Conservation (phyloP, 2,329 filamentous ascomycete genomes). For the Pseudogymnoascus sp. region DNA sequence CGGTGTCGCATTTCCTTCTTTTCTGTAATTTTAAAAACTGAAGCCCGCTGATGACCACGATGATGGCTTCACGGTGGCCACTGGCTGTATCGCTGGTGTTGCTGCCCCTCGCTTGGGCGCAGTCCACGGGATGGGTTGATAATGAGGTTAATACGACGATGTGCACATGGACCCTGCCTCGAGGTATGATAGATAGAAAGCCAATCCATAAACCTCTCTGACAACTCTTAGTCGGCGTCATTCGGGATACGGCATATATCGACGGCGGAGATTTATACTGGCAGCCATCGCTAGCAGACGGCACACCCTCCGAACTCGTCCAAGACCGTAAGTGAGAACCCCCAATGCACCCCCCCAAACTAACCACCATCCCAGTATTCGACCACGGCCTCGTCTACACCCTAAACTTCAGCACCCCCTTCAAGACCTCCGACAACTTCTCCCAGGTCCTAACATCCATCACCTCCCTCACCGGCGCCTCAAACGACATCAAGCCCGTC, state of each 20-base stretch:
- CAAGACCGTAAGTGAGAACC: constrained; percentile 35
- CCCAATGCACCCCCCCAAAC: background rate
- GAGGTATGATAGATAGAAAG: constrained; percentile 26
- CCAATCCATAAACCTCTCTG: constrained; percentile 13
- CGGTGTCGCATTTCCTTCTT: background rate
- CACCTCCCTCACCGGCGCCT: constrained; percentile 33
- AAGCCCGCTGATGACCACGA: background rate
- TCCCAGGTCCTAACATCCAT: constrained; percentile 41
- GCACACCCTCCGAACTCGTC: constrained; percentile 23
- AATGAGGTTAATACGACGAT: constrained; percentile 49
- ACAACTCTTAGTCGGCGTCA: constrained; percentile 39
- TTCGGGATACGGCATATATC: constrained; percentile 55
- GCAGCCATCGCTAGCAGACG: constrained; percentile 41
- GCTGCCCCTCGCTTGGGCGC: constrained; percentile 24
- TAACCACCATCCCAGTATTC: constrained; percentile 38
- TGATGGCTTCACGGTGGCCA: background rate
- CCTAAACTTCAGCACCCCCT: constrained; percentile 49
- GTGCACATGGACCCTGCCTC: constrained; percentile 44
- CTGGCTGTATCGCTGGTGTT: background rate
- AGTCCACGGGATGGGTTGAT: constrained; percentile 40
- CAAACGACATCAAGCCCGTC: constrained; percentile 45
- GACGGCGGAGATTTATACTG: constrained; percentile 53
- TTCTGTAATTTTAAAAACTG: background rate
- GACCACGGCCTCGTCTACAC: constrained; percentile 43
- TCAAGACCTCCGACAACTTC: constrained; percentile 44